Evolutionary conservation across 2,329 filamentous ascomycete genomes (phyloP).

Genomic region (Helicocarpus griseus): DNA sequence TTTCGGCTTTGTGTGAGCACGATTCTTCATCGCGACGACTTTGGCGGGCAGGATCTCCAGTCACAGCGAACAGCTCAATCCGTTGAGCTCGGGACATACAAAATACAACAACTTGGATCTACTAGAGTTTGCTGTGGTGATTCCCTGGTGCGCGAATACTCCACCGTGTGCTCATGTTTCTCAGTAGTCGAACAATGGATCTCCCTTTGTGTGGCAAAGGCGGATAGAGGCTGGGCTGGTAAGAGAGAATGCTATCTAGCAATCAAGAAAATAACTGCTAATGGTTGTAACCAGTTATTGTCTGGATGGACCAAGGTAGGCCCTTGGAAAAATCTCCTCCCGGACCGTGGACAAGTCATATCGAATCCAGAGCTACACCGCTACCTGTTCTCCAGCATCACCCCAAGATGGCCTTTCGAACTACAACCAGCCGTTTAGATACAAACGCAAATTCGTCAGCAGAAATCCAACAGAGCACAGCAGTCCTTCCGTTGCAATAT

Average conservation of each 20-base stretch:
- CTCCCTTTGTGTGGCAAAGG: constrained; percentile 3
- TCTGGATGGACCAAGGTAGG: too few species aligned
- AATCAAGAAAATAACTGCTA: neutral
- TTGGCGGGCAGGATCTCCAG: too few species aligned
- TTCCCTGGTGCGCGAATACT: constrained; percentile 3
- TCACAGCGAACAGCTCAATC: too few species aligned
- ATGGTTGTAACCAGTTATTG: constrained; percentile 1
- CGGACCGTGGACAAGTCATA: constrained; percentile 4
- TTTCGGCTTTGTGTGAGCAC: too few species aligned
- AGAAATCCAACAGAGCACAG: constrained; percentile 2
- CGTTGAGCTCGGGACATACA: constrained; percentile 2
- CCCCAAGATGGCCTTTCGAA: constrained; percentile 5
- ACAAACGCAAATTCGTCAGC: neutral
- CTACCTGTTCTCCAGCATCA: constrained; percentile 3
- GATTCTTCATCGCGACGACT: too few species aligned
- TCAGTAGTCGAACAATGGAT: constrained; percentile 7
- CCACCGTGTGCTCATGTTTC: constrained; percentile 5
- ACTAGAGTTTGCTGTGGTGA: constrained; percentile 4
- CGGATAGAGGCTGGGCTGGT: constrained; percentile 4
- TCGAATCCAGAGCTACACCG: neutral
- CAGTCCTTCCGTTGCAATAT: constrained; percentile 6
- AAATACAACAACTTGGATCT: constrained; percentile 2
- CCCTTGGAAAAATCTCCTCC: too few species aligned
- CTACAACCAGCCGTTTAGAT: neutral
- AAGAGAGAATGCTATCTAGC: neutral